These are phyloP conservation scores for Protomyces arabidopsidicola DNA, from an alignment of 1,139 yeast genomes.

Conservation along the genomic window DNA sequence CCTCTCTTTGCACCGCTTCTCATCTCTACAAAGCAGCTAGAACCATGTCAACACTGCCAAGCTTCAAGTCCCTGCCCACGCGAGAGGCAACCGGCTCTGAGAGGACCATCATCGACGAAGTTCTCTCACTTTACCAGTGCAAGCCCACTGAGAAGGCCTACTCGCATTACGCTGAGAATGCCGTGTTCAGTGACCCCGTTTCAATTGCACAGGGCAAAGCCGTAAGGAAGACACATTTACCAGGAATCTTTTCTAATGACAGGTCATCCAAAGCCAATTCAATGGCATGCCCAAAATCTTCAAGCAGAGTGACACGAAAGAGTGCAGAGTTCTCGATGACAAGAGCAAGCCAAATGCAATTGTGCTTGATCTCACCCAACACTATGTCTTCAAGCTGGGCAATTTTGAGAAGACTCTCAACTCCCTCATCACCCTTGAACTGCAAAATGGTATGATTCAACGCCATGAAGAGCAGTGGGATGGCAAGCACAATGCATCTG, in stretches of 20 bases:
- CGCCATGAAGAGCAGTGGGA: slow-evolving; percentile 26
- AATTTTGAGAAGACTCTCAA: slow-evolving; percentile 21
- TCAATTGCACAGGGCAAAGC: neutral
- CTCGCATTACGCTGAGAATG: slow-evolving; percentile 22
- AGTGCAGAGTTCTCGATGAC: slow-evolving; percentile 22
- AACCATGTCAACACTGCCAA: slow-evolving; percentile 14
- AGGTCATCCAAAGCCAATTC: slow-evolving; percentile 19
- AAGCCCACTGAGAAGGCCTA: slow-evolving; percentile 23
- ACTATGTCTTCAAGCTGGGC: slow-evolving; percentile 25
- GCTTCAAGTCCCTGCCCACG: slow-evolving; percentile 8
- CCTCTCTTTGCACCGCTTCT: neutral
- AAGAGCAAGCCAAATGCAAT: slow-evolving; percentile 13
- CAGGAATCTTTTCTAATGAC: neutral
- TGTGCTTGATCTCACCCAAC: slow-evolving; percentile 18
- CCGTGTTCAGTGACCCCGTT: slow-evolving; percentile 21
- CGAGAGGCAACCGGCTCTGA: slow-evolving; percentile 8
- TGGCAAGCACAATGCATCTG: slow-evolving; percentile 16
- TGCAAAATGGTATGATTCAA: slow-evolving; percentile 23
- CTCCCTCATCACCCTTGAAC: slow-evolving; percentile 11
- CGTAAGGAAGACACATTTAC: neutral
- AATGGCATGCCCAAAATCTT: slow-evolving; percentile 26
- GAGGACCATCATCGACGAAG: slow-evolving; percentile 20
- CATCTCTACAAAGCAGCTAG: neutral
- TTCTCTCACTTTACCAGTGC: slow-evolving; percentile 24
- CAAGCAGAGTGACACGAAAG: slow-evolving; percentile 17